Evolutionary conservation across 345 rosid species (phyloP), one percentile per base, ranked within the genome.

Genomic region (Dipteronia sinensis): DNA sequence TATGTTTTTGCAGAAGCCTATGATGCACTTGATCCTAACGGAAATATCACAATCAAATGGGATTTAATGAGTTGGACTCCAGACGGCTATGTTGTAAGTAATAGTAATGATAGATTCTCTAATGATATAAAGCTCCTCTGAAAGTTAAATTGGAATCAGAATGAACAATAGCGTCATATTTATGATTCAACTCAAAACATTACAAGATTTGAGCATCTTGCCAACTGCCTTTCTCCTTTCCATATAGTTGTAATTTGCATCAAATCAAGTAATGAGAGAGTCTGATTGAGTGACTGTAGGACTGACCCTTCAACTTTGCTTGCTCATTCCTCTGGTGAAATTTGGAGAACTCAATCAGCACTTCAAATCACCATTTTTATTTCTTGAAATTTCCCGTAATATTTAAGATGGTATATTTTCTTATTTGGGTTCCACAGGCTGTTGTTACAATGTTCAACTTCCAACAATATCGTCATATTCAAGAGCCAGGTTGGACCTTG

Each of bases 11-110:
- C 86, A 91, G 98, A 92, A 84, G 97, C 98, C 34, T 96, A 91
- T 72, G 99, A 96, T 87, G 82, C 98, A 15, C 90, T 96, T 22
- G 97, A 94, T 86, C 98, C 98, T 47, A 89, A 72, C 58, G 98
- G 98, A 20, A 96, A 96, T 77, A 90, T 96, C 86, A 94, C 98
- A 20, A 82, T 94, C 86, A 95, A 94, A 88, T 96, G 99, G 99
- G 99, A 96, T 74, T 67, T 96, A 12, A 87, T 94, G 80, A 89
- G 79, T 82, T 96, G 99, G 99, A 94, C 89, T 46, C 84, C 98
- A 70, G 99, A 94, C 88, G 97, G 98, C 81, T 96, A 96, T 83
- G 89, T 89, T 75, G 99, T 96, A 87, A 94, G 98, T 87, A 58
- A 71, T 71, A 40, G 46, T 27, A 20, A 71, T 55, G 10, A 0